phyloP scores from a whole-genome alignment of 495 filamentous ascomycete genomes.

The Penicillium canariense region DNA sequence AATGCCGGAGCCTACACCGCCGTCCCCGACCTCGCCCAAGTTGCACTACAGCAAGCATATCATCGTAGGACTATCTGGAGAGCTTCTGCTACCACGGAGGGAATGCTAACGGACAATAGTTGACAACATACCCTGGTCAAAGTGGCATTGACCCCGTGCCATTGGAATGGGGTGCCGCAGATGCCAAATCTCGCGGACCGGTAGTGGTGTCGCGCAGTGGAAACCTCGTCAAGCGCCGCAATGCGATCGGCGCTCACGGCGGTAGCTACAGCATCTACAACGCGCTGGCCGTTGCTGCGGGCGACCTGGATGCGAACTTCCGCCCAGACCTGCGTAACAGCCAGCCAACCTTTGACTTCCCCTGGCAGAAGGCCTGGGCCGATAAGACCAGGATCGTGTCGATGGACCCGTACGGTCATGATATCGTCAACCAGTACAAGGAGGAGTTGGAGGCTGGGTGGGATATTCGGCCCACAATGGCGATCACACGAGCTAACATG shows the following conservation, averaged over 20 bases:
- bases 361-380: constrained; percentile 84
- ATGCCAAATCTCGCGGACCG: constrained; percentile 74
- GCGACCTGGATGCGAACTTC: constrained; percentile 80
- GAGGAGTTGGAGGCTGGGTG: constrained; percentile 60
- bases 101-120: constrained; percentile 21
- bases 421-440: constrained; percentile 48
- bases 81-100: not conserved
- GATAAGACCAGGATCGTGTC: constrained; percentile 95
- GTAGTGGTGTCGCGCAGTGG: constrained; percentile 82
- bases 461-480: constrained; percentile 95
- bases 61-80: constrained; percentile 28
- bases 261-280: constrained; percentile 98
- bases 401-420: constrained; percentile 93
- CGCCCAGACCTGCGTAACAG: constrained; percentile 93
- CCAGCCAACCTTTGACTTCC: constrained; percentile 83
- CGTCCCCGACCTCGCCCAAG: constrained; percentile 25
- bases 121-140: constrained; percentile 92
- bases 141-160: constrained; percentile 87
- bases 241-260: constrained; percentile 87
- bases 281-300: constrained; percentile 87
- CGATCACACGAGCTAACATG: constrained; percentile 95
- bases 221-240: constrained; percentile 77
- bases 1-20: constrained; percentile 23
- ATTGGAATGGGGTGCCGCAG: constrained; percentile 82
- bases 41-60: constrained; percentile 45